Conservation (phyloP, 192 early-diverging fungal genomes). For the Pilaira anomala region DNA sequence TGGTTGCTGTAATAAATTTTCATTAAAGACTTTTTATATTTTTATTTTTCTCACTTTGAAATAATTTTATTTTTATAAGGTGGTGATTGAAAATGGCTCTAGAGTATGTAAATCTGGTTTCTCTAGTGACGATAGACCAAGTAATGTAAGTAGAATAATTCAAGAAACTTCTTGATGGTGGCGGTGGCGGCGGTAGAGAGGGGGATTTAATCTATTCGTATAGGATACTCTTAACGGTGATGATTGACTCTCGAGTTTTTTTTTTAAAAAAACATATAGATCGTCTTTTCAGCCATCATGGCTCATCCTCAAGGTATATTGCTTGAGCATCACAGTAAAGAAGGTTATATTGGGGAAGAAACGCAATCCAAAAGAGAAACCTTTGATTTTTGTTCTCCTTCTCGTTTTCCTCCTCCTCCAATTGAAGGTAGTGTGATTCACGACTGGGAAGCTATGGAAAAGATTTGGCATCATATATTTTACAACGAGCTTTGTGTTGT, state of each 20-base stretch:
- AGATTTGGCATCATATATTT: slow-evolving; percentile 96
- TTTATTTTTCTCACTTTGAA: no score
- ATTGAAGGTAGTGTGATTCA: slow-evolving; percentile 89
- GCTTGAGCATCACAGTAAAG: slow-evolving; percentile 90
- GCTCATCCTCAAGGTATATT: slow-evolving; percentile 84
- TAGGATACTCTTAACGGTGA: slow-evolving; percentile 89
- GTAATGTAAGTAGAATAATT: slow-evolving; percentile 67
- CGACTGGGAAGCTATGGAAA: slow-evolving; percentile 94
- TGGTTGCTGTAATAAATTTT: no score
- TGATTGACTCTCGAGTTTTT: slow-evolving; percentile 78
- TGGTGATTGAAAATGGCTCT: slow-evolving; percentile 91
- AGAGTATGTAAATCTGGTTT: slow-evolving; percentile 94
- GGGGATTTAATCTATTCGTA: slow-evolving; percentile 79
- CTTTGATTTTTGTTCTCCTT: slow-evolving; percentile 79
- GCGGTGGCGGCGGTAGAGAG: not conserved
- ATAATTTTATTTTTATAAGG: no score
- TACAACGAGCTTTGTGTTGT: slow-evolving; percentile 98
- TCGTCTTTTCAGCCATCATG: slow-evolving; percentile 77
- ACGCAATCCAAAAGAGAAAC: slow-evolving; percentile 89
- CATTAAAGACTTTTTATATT: no score
- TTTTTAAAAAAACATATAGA: not conserved
- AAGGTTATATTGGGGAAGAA: slow-evolving; percentile 90
- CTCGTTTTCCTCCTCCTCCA: slow-evolving; percentile 86
- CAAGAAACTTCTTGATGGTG: not conserved
- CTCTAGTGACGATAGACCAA: slow-evolving; percentile 86